phyloP scores from a whole-genome alignment of 768 basidiomycete species.

The Leccinum incarnatum region DNA sequence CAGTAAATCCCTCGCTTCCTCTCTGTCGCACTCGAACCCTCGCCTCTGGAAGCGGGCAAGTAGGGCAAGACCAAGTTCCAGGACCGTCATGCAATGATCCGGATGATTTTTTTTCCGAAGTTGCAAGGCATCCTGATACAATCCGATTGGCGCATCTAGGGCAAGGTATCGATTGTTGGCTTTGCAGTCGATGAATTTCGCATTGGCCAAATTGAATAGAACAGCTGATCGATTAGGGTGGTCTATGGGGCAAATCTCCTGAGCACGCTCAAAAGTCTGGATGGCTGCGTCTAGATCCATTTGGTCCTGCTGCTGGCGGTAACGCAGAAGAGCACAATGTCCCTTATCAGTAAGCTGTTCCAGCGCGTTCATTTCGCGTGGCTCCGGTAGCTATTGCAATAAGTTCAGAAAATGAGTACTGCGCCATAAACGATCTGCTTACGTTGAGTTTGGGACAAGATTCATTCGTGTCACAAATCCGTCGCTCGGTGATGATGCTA shows the following conservation, averaged over 20 bases:
- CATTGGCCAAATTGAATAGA: background rate
- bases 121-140: background rate
- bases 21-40: background rate
- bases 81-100: background rate
- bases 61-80: background rate
- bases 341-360: background rate
- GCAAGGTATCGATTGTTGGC: background rate
- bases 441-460: background rate
- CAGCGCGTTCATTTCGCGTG: background rate
- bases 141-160: background rate
- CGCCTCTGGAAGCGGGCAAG: background rate
- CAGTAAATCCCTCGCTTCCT: background rate
- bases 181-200: background rate
- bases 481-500: background rate
- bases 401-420: background rate
- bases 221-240: background rate
- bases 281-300: background rate
- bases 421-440: background rate
- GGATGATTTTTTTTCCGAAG: background rate
- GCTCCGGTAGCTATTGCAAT: background rate
- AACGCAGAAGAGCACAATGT: background rate
- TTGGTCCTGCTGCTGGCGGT: background rate
- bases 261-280: background rate
- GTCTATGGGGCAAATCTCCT: background rate
- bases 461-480: background rate